These are phyloP conservation scores for Cladosporium sp. DNA, from an alignment of 2,329 filamentous ascomycete genomes.

Conservation along the genomic window DNA sequence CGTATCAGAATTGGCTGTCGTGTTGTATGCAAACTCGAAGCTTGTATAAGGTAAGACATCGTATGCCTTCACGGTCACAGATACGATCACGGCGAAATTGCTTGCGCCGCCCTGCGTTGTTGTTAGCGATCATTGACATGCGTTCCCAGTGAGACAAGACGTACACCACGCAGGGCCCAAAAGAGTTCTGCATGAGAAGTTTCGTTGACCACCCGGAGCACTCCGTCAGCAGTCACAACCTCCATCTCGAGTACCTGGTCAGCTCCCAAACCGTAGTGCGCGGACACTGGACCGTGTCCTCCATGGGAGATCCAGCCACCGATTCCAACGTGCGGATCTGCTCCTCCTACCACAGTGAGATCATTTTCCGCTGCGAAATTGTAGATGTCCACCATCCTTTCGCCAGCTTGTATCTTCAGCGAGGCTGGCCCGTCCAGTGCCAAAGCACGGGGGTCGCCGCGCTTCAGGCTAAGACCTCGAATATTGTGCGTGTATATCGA, in stretches of 20 bases:
- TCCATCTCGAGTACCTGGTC: slow-evolving; percentile 53
- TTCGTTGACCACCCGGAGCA: slow-evolving; percentile 45
- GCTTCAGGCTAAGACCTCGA: slow-evolving; percentile 2
- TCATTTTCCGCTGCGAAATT: slow-evolving; percentile 41
- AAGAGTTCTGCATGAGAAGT: slow-evolving; percentile 53
- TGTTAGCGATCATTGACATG: background rate
- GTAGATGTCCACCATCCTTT: slow-evolving; percentile 49
- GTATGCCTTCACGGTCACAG: slow-evolving; percentile 52
- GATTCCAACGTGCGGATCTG: slow-evolving; percentile 52
- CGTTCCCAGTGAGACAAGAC: background rate
- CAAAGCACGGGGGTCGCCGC: slow-evolving; percentile 10
- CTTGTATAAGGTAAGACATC: slow-evolving; percentile 41
- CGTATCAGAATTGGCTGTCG: slow-evolving; percentile 14
- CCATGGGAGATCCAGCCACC: slow-evolving; percentile 60
- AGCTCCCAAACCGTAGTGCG: slow-evolving; percentile 54
- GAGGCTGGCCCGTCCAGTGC: slow-evolving; percentile 7
- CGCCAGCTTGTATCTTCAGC: slow-evolving; percentile 52
- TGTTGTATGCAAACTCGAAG: slow-evolving; percentile 42
- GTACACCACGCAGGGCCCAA: slow-evolving; percentile 55
- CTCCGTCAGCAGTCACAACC: slow-evolving; percentile 47
- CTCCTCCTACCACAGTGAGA: slow-evolving; percentile 52
- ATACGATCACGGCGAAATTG: slow-evolving; percentile 55
- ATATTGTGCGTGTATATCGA: slow-evolving; percentile 9
- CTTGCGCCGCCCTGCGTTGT: slow-evolving; percentile 49
- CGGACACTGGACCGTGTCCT: slow-evolving; percentile 53